Evolutionary conservation across 2,329 filamentous ascomycete species (phyloP), one percentile per base, ranked within the genome.

Genomic region (Ophiocordyceps unilateralis): DNA sequence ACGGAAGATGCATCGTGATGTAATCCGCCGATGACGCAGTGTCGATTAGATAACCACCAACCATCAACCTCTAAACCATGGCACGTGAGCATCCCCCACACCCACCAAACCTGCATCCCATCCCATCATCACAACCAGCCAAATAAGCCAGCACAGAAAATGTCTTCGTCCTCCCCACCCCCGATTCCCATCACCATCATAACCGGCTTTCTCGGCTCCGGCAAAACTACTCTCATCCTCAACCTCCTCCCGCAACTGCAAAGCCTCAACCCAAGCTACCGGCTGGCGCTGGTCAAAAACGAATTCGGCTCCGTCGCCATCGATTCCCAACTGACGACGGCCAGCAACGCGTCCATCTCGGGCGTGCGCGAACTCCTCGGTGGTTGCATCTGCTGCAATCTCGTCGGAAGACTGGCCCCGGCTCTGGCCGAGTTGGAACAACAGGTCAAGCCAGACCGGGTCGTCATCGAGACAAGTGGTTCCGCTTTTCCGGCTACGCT

Each of bases 371-470:
- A 98, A 62, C 73, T 98, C 1, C 79, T 98, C 43, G 93, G 94
- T 59, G 91, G 89, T 50, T 96, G 91, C 65, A 96, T 98, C 62
- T 98, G 91, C 74, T 98, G 91, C 68, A 96, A 96, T 59, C 81
- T 96, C 22, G 89, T 98, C 47, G 91, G 91, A 15, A 85, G 93
- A 60, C 76, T 98, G 8, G 76, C 77, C 46, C 78, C 82, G 40
- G 88, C 89, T 1, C 77, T 98, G 17, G 65, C 73, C 38, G 79
- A 91, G 55, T 77, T 98, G 36, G 73, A 74, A 41, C 60, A 65
- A 21, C 59, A 58, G 14, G 59, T 69, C 28, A 45, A 48, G 5
- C 89, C 87, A 0, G 83, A 95, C 57, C 76, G 91, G 44, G 91
- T 98, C 60, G 77, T 98, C 42, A 79, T 98, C 58, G 91, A 98